Evolutionary conservation across 2,329 filamentous ascomycete genomes (phyloP).

Genomic region (Aaosphaeria pasadenensis): DNA sequence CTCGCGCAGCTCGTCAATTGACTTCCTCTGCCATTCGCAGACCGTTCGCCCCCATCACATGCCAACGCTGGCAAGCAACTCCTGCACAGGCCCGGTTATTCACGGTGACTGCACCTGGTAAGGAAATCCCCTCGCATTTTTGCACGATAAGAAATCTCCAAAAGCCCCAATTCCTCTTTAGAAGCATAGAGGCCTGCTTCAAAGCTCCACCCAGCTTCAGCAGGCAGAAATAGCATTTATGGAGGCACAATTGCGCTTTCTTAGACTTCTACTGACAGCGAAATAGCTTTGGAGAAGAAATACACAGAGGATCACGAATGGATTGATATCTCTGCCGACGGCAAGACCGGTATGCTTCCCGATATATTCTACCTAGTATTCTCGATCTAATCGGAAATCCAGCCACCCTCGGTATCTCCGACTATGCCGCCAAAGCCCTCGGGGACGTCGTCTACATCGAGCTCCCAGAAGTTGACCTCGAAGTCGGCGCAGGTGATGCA

Average conservation of each 20-base stretch:
- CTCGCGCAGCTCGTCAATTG: constrained; percentile 34
- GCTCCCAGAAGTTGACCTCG: constrained; percentile 70
- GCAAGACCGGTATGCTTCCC: constrained; percentile 65
- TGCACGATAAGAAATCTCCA: not conserved
- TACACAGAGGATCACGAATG: constrained; percentile 99
- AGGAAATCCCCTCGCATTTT: constrained; percentile 3
- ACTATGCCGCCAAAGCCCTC: constrained; percentile 86
- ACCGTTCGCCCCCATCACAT: constrained; percentile 16
- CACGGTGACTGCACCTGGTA: constrained; percentile 36
- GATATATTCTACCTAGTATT: not conserved
- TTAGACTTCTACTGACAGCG: constrained; percentile 12
- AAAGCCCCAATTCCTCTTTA: not conserved
- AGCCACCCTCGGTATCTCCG: constrained; percentile 78
- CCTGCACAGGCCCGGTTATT: constrained; percentile 32
- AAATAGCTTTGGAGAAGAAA: constrained; percentile 63
- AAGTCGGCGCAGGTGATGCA: constrained; percentile 72
- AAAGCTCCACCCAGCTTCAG: too few species aligned
- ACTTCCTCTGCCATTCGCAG: constrained; percentile 21
- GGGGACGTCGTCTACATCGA: constrained; percentile 98
- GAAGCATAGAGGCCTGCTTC: too few species aligned
- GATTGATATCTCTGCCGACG: constrained; percentile 83
- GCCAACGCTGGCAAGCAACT: constrained; percentile 22
- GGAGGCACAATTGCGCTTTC: too few species aligned
- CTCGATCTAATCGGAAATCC: not conserved
- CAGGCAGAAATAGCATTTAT: too few species aligned